phyloP scores from a whole-genome alignment of 75 land plant genomes.

The Isoetes taiwanensis region DNA sequence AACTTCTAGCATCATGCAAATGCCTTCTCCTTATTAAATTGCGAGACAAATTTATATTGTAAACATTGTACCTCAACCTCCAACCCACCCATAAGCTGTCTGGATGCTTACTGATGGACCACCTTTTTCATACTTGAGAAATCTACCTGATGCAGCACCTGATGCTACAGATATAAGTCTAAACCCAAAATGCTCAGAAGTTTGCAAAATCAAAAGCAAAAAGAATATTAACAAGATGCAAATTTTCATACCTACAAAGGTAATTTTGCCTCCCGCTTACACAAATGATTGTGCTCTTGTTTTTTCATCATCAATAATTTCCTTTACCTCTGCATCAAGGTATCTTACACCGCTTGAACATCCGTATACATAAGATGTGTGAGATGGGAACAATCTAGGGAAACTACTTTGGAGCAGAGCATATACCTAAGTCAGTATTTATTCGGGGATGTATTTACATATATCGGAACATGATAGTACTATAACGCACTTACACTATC shows the following conservation, averaged over 20 bases:
- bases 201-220: background rate
- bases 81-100: constrained; percentile 90
- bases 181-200: background rate
- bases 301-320: constrained; percentile 48
- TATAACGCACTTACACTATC: background rate
- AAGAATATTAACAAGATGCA: background rate
- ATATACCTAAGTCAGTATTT: background rate
- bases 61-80: constrained; percentile 70
- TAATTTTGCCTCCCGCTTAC: constrained; percentile 38
- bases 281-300: constrained; percentile 55
- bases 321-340: constrained; percentile 73
- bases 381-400: too few relatives aligned
- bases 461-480: background rate
- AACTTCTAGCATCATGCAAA: background rate
- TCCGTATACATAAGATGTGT: too few relatives aligned
- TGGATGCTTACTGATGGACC: constrained; percentile 87
- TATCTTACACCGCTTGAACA: constrained; percentile 79
- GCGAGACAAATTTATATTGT: constrained; percentile 1
- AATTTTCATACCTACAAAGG: constrained; percentile 55
- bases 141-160: constrained; percentile 93
- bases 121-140: constrained; percentile 77
- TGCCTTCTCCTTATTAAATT: background rate
- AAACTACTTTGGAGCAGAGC: background rate
- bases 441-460: background rate
- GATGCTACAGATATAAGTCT: constrained; percentile 96